These are phyloP conservation scores for Clarireedia paspali DNA, from an alignment of 2,329 filamentous ascomycete species.

Conservation along the genomic window DNA sequence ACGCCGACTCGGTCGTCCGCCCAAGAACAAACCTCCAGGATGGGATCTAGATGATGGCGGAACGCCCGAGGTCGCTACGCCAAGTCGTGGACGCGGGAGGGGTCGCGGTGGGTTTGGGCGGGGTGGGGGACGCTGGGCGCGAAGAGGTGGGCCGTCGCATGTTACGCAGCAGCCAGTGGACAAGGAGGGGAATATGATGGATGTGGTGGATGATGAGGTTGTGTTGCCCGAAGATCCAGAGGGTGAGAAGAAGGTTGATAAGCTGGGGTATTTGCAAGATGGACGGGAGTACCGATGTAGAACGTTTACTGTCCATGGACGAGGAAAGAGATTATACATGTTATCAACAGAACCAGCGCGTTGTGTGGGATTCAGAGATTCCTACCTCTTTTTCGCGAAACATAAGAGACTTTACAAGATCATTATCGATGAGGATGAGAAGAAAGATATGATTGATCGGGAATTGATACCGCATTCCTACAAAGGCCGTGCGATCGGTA, in stretches of 20 bases:
- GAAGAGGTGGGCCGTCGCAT: slow-evolving; percentile 61
- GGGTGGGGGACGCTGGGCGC: slow-evolving; percentile 58
- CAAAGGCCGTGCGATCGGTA: slow-evolving; percentile 94
- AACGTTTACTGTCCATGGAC: slow-evolving; percentile 82
- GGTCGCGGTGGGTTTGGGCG: slow-evolving; percentile 50
- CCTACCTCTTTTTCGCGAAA: slow-evolving; percentile 98
- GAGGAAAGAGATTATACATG: slow-evolving; percentile 90
- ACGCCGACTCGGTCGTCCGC: slow-evolving; percentile 71
- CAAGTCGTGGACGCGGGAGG: slow-evolving; percentile 49
- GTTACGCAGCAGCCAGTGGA: slow-evolving; percentile 81
- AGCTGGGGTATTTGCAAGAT: slow-evolving; percentile 71
- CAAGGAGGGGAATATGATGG: slow-evolving; percentile 86
- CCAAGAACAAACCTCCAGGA: slow-evolving; percentile 75
- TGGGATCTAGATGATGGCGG: slow-evolving; percentile 54
- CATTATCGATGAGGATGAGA: slow-evolving; percentile 95
- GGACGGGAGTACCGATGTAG: slow-evolving; percentile 91
- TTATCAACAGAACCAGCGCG: slow-evolving; percentile 94
- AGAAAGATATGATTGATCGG: slow-evolving; percentile 89
- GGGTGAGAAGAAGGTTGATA: slow-evolving; percentile 90
- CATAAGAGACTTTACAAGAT: slow-evolving; percentile 96
- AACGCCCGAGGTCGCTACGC: slow-evolving; percentile 37
- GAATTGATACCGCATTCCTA: slow-evolving; percentile 97
- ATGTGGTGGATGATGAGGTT: slow-evolving; percentile 88
- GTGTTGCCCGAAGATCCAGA: slow-evolving; percentile 78
- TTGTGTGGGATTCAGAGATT: slow-evolving; percentile 95